These are phyloP conservation scores for Cyberlindnera maclurae DNA, from an alignment of 805 yeast genomes.

Conservation along the genomic window DNA sequence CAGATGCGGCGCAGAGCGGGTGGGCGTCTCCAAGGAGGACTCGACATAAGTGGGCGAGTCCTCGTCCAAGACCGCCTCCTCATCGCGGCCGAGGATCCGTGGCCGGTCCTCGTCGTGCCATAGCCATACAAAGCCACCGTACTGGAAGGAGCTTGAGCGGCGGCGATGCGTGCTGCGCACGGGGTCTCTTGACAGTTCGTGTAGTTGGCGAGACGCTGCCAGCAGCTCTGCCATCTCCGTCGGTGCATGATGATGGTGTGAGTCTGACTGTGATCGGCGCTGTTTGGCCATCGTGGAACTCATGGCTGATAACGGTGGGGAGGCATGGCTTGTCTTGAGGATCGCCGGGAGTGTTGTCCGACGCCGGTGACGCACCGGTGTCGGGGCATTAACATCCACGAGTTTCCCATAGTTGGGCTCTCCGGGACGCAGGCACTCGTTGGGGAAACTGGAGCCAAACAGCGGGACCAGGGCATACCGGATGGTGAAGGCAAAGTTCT, in stretches of 20 bases:
- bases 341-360: constrained; percentile 2
- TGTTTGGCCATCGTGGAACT: constrained; percentile 19
- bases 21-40: background rate
- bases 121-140: constrained; percentile 25
- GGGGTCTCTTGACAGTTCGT: constrained; percentile 11
- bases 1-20: background rate
- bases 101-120: constrained; percentile 19
- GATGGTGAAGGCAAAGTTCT: constrained; percentile 70
- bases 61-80: constrained; percentile 9
- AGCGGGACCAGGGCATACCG: constrained; percentile 71
- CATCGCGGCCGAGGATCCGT: constrained; percentile 17
- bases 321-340: constrained; percentile 1
- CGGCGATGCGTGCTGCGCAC: background rate
- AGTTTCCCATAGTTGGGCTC: constrained; percentile 20
- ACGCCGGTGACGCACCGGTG: constrained; percentile 6
- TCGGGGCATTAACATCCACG: constrained; percentile 13
- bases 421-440: constrained; percentile 24
- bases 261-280: constrained; percentile 21
- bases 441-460: constrained; percentile 61
- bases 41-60: background rate
- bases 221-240: constrained; percentile 22
- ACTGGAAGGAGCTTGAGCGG: constrained; percentile 14
- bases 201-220: constrained; percentile 24
- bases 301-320: constrained; percentile 1
- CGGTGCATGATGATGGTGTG: constrained; percentile 8